Conservation (phyloP, 129 eudicot genomes). For the Gnaphalium uliginosum region DNA sequence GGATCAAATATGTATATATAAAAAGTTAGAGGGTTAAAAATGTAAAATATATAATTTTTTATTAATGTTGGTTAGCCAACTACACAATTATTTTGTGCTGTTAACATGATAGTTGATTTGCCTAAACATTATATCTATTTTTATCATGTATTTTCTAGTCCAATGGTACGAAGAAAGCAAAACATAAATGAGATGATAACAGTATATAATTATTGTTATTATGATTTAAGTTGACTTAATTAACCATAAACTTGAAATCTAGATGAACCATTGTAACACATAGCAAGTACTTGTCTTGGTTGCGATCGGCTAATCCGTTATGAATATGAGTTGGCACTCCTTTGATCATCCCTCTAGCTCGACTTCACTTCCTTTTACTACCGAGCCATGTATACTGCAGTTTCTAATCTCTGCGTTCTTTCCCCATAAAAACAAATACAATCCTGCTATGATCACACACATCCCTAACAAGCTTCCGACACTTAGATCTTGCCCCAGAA, state of each 20-base stretch:
- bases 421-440: conserved; percentile 6
- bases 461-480: conserved; percentile 8
- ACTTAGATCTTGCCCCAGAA: not conserved
- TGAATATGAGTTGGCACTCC: not conserved
- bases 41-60: too few relatives aligned
- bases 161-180: not conserved
- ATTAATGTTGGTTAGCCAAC: too few relatives aligned
- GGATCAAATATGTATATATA: too few relatives aligned
- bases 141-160: not conserved
- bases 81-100: too few relatives aligned
- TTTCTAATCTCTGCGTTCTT: conserved; percentile 1
- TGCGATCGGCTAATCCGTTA: not conserved
- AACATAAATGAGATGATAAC: too few relatives aligned
- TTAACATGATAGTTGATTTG: too few relatives aligned
- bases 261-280: not conserved
- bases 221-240: not conserved
- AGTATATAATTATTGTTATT: too few relatives aligned
- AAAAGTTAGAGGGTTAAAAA: too few relatives aligned
- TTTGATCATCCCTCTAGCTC: not conserved
- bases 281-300: not conserved
- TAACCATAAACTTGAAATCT: not conserved
- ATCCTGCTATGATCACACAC: not conserved
- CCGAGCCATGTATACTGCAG: not conserved
- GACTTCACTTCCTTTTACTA: not conserved
- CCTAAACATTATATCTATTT: too few relatives aligned